Evolutionary conservation across 495 filamentous ascomycete genomes (phyloP).

Genomic region (Haplographium delicatum): DNA sequence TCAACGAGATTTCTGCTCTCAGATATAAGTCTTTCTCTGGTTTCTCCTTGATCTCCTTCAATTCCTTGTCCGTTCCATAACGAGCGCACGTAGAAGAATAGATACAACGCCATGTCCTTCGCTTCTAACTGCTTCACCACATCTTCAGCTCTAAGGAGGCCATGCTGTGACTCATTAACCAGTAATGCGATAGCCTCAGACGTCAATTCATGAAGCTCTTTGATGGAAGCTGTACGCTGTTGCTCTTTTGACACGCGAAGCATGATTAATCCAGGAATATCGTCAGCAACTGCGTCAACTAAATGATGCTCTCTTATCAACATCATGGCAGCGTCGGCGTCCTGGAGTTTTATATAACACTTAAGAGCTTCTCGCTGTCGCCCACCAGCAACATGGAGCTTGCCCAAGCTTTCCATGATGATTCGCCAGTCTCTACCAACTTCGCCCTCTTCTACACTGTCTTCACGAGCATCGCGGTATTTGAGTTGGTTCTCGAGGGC

Average conservation of each 20-base stretch:
- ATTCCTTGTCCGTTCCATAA: slow-evolving; percentile 72
- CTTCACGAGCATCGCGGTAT: slow-evolving; percentile 59
- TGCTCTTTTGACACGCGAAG: slow-evolving; percentile 76
- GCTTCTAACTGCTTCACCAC: slow-evolving; percentile 70
- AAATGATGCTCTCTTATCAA: slow-evolving; percentile 80
- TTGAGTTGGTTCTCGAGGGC: slow-evolving; percentile 71
- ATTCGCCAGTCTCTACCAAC: slow-evolving; percentile 76
- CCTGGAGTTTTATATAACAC: slow-evolving; percentile 84
- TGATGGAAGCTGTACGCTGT: slow-evolving; percentile 55
- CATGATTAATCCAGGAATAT: slow-evolving; percentile 83
- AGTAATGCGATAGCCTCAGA: slow-evolving; percentile 79
- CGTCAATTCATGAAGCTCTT: slow-evolving; percentile 70
- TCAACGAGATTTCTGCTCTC: slow-evolving; percentile 75
- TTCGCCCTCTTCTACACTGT: slow-evolving; percentile 60
- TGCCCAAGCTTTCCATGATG: slow-evolving; percentile 75
- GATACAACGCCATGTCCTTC: slow-evolving; percentile 57
- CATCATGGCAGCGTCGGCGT: slow-evolving; percentile 82
- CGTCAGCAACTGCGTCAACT: slow-evolving; percentile 77
- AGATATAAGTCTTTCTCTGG: slow-evolving; percentile 38
- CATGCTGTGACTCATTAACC: slow-evolving; percentile 84
- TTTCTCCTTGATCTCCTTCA: slow-evolving; percentile 34
- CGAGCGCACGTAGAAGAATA: slow-evolving; percentile 85
- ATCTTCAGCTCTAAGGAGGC: slow-evolving; percentile 69
- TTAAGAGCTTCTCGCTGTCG: slow-evolving; percentile 76
- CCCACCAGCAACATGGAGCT: slow-evolving; percentile 71